These are phyloP conservation scores for Chaetomium strumarium DNA, from an alignment of 2,329 filamentous ascomycete genomes.

Conservation along the genomic window DNA sequence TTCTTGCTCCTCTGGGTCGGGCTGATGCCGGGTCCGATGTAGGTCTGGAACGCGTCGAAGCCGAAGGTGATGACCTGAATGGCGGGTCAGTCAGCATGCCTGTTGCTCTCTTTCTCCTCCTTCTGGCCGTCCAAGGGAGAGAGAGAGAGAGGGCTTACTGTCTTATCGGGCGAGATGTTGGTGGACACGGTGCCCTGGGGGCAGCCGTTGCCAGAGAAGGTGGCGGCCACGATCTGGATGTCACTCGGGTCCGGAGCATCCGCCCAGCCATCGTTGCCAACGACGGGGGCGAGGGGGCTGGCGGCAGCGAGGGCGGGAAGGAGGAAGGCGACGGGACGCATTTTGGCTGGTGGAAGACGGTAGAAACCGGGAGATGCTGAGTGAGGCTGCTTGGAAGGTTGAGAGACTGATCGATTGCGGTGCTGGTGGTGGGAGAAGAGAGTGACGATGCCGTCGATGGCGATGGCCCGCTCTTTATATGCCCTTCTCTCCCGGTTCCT, in stretches of 20 bases:
- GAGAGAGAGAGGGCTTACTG: slow-evolving; percentile 26
- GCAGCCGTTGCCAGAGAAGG: slow-evolving; percentile 40
- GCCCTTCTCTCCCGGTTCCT: slow-evolving; percentile 13
- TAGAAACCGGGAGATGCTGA: slow-evolving; percentile 9
- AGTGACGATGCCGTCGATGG: slow-evolving; percentile 15
- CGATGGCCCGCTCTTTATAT: slow-evolving; percentile 25
- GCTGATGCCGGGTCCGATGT: slow-evolving; percentile 38
- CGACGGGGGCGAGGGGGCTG: slow-evolving; percentile 26
- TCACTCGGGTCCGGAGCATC: slow-evolving; percentile 35
- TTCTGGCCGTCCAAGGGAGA: too few species aligned
- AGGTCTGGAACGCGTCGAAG: slow-evolving; percentile 43
- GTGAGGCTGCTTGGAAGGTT: slow-evolving; percentile 14
- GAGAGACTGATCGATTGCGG: slow-evolving; percentile 16
- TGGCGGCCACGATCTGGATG: slow-evolving; percentile 37
- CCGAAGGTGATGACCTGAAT: slow-evolving; percentile 40
- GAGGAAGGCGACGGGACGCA: slow-evolving; percentile 34
- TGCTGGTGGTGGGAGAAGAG: slow-evolving; percentile 20
- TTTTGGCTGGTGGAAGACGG: slow-evolving; percentile 26
- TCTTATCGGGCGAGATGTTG: slow-evolving; percentile 38
- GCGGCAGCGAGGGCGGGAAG: slow-evolving; percentile 35
- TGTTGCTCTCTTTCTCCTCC: neutral
- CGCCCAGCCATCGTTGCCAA: slow-evolving; percentile 26
- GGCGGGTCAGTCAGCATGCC: slow-evolving; percentile 5
- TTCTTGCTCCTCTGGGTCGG: slow-evolving; percentile 38
- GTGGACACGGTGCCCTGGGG: slow-evolving; percentile 39